Base-by-base conservation (phyloP, 495 filamentous ascomycete species). In the Daldinia concentrica region DNA sequence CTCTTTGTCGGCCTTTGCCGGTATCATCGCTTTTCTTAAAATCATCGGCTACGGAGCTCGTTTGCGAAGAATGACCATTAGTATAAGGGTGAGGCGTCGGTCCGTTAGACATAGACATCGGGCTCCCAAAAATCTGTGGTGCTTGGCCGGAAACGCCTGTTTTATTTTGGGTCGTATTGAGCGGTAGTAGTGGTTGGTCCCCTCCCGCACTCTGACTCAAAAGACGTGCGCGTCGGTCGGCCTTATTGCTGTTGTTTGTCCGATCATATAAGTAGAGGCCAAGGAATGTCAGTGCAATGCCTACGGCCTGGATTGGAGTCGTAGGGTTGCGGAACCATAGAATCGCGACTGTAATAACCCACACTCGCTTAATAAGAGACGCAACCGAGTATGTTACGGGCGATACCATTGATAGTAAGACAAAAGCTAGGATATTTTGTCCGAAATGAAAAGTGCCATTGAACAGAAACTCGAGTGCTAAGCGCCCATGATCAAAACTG, bases 371-470 rank as follows among this genome's bases (percentile, higher is more conserved):
- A 69, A 98, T 94, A 54, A 99, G 84, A 39, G 90, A 93, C 26
- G 95, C 95, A 37, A 99, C 95, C 0, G 93, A 97, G 83, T 99
- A 99, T 2, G 96, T 98, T 34, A 99, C 95, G 4, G 95, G 95
- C 2, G 92, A 95, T 12, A 98, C 90, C 84, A 97, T 89, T 55
- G 92, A 94, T 19, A 98, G 83, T 11, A 99, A 84, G 39, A 97
- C 82, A 73, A 99, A 99, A 0, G 95, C 95, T 58, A 98, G 85
- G 41, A 99, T 95, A 77, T 95, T 97, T 71, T 99, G 95, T 1
- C 88, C 92, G 77, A 99, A 99, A 77, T 99, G 95, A 77, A 96
- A 97, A 6, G 93, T 91, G 50, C 95, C 95, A 77, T 98, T 99
- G 85, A 99, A 98, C 37, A 98, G 76, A 79, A 97, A 97, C 75